phyloP scores from a whole-genome alignment of 1,139 yeast species.

The Petasospora fabianii region DNA sequence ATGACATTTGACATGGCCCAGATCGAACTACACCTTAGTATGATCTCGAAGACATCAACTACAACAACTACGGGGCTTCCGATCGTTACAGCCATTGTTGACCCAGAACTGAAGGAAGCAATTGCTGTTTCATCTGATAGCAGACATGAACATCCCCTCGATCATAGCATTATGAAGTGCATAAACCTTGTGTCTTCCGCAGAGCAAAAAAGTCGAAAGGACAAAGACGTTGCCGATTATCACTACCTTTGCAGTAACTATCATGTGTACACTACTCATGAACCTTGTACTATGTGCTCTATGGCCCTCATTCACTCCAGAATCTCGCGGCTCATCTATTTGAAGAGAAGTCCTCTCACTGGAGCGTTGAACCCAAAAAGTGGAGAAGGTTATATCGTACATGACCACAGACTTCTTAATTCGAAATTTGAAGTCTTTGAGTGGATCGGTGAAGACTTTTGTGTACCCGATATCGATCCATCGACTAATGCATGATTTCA shows the following conservation, averaged over 20 bases:
- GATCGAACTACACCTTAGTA: conserved; percentile 39
- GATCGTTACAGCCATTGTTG: conserved; percentile 45
- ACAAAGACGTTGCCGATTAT: conserved; percentile 16
- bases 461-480: conserved; percentile 26
- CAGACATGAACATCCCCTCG: conserved; percentile 45
- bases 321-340: conserved; percentile 62
- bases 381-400: conserved; percentile 70
- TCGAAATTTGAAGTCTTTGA: conserved; percentile 81
- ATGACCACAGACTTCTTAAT: conserved; percentile 66
- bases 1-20: conserved; percentile 44
- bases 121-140: conserved; percentile 38
- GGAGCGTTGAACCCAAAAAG: conserved; percentile 57
- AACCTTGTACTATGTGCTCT: conserved; percentile 95
- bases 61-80: conserved; percentile 28
- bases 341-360: conserved; percentile 42
- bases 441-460: conserved; percentile 42
- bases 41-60: conserved; percentile 31
- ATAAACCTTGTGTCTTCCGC: conserved; percentile 37
- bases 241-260: conserved; percentile 71
- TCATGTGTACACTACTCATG: conserved; percentile 86
- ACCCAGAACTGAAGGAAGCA: conserved; percentile 38
- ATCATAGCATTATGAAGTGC: conserved; percentile 74
- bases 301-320: conserved; percentile 97
- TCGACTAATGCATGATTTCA: conserved; percentile 18
- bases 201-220: conserved; percentile 21